Conservation (phyloP, 768 basidiomycete species). For the Fomitopsis serialis region DNA sequence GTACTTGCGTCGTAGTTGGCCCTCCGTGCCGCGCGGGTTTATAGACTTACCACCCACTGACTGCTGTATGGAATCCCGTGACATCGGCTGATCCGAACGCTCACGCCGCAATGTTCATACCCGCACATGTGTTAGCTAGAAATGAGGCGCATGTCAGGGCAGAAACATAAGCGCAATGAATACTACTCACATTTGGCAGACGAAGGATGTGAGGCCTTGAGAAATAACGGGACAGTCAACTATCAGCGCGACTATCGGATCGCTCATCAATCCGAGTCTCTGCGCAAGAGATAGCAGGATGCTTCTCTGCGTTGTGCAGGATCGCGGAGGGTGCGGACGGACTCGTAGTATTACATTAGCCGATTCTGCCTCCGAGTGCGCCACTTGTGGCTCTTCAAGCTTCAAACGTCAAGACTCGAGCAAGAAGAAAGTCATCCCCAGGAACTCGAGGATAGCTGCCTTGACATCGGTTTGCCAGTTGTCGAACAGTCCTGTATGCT, state of each 20-base stretch:
- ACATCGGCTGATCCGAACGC: slow-evolving; percentile 68
- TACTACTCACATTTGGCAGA: slow-evolving; percentile 47
- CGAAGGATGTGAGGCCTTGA: slow-evolving; percentile 57
- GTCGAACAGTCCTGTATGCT: too few relatives aligned
- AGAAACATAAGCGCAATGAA: not conserved
- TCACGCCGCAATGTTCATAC: slow-evolving; percentile 71
- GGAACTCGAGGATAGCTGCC: too few relatives aligned
- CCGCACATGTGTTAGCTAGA: slow-evolving; percentile 51
- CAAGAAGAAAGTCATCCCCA: too few relatives aligned
- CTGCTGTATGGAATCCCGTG: slow-evolving; percentile 43
- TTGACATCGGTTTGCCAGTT: too few relatives aligned
- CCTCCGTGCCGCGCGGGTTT: not conserved
- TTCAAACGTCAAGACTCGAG: too few relatives aligned
- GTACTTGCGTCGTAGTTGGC: slow-evolving; percentile 34
- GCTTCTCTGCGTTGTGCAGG: slow-evolving; percentile 74
- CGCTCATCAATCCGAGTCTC: slow-evolving; percentile 38
- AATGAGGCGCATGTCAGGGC: not conserved
- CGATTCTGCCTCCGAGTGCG: too few relatives aligned
- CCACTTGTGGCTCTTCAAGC: too few relatives aligned
- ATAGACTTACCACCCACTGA: slow-evolving; percentile 57
- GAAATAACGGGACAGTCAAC: not conserved
- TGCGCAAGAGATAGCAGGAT: slow-evolving; percentile 58
- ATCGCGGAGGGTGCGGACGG: too few relatives aligned
- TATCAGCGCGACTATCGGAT: too few relatives aligned
- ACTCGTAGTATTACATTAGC: too few relatives aligned